Evolutionary conservation across 768 basidiomycete genomes (phyloP), one percentile per base, ranked within the genome.

Genomic region (Agaricus sinodeliciosus): DNA sequence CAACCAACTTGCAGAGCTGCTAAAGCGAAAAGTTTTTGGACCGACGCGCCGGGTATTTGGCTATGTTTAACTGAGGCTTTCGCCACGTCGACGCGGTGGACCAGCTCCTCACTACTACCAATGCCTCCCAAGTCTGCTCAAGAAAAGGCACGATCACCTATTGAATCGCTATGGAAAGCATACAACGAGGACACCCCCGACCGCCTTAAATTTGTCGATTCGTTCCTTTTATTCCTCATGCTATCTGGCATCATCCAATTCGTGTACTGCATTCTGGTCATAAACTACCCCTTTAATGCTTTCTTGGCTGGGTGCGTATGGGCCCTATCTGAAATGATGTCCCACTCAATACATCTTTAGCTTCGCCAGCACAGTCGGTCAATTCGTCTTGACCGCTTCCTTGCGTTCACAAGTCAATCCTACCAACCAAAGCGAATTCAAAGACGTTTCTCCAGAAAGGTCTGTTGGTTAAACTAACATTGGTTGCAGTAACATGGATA

Each of bases 281-380:
- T 93, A 54, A 88, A 84, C 72, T 98, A 84, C 70, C 96, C 96
- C 19, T 97, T 94, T 77, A 97, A 99, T 60, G 93, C 96, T 36
- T 99, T 99, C 72, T 69, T 97, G 60, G 85, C 93, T 57, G 94
- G 93, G 96, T 97, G 70, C 56, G 90, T 70, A 12, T 15, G 0
- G 34, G 49, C 13, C 16, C 22, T 16, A 42, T 12, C 9, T 54
- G 12, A 11, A n/a, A 31, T 37, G 3, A 26, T 18, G 26, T 39
- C 26, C 43, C 9, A 53, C 41, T 50, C 51, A 35, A 16, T 39
- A 58, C 16, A 36, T 39, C n/a, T 22, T 39, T 2, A 98, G 96
- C 19, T 98, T 99, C 67, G 74, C 84, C 19, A 92, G 93, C 63
- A 87, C 88, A 13, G 90, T 97, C 39, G 96, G 96, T 27, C 96